Evolutionary conservation across 345 rosid genomes (phyloP).

Genomic region (Syzygium jambos): DNA sequence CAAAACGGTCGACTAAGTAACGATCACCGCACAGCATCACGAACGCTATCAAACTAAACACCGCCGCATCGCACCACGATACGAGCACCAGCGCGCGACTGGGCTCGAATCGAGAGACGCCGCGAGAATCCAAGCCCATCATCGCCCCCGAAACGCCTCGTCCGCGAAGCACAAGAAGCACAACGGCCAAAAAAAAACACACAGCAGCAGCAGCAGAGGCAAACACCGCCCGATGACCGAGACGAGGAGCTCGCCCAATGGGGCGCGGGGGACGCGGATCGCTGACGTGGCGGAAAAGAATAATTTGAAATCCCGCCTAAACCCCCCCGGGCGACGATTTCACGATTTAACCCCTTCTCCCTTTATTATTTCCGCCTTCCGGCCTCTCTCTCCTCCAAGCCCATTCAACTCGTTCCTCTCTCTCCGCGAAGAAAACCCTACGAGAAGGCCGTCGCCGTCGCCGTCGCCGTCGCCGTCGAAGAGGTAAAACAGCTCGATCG

Average conservation of each 20-base stretch:
- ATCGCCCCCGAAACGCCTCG: not conserved
- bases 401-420: not conserved
- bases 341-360: conserved; percentile 47
- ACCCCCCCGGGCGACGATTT: conserved; percentile 23
- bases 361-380: conserved; percentile 40
- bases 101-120: not conserved
- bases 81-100: not conserved
- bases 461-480: not conserved
- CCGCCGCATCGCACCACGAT: not conserved
- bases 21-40: not conserved
- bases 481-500: conserved; percentile 6
- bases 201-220: not conserved
- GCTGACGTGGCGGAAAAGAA: conserved; percentile 41
- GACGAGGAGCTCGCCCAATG: conserved; percentile 5
- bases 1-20: not conserved
- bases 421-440: conserved; percentile 6
- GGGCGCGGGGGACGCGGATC: conserved; percentile 23
- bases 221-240: too few relatives aligned
- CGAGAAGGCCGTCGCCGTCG: not conserved
- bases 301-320: conserved; percentile 70
- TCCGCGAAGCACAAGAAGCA: not conserved
- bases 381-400: not conserved
- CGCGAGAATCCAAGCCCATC: not conserved
- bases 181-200: not conserved
- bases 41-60: not conserved